phyloP scores from a whole-genome alignment of 1,139 yeast species.

The Debaryomyces robertsiae region DNA sequence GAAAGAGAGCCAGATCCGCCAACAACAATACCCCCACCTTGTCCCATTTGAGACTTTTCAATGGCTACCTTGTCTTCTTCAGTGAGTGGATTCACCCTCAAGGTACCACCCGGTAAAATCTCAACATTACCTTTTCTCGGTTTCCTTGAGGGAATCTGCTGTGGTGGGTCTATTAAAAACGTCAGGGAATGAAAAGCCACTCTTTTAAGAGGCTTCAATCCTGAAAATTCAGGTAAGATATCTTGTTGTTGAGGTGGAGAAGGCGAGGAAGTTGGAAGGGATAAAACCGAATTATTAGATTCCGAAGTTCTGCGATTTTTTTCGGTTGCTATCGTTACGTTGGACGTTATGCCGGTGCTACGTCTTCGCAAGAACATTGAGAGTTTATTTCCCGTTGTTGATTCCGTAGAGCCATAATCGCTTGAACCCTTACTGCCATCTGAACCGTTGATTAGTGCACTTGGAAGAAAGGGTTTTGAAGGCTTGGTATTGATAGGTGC shows the following conservation, averaged over 20 bases:
- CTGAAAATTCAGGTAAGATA: slow-evolving; percentile 27
- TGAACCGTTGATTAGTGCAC: slow-evolving; percentile 40
- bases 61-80: slow-evolving; percentile 56
- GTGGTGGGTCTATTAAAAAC: slow-evolving; percentile 73
- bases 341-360: slow-evolving; percentile 17
- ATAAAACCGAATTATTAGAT: slow-evolving; percentile 12
- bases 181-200: slow-evolving; percentile 76
- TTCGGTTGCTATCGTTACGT: slow-evolving; percentile 20
- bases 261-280: slow-evolving; percentile 12
- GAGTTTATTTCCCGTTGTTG: slow-evolving; percentile 21
- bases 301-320: slow-evolving; percentile 17
- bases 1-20: slow-evolving; percentile 76
- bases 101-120: slow-evolving; percentile 58
- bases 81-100: slow-evolving; percentile 60
- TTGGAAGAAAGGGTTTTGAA: slow-evolving; percentile 44
- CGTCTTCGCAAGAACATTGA: slow-evolving; percentile 33
- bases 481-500: slow-evolving; percentile 20
- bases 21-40: slow-evolving; percentile 74
- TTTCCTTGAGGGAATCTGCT: slow-evolving; percentile 63
- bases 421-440: slow-evolving; percentile 13
- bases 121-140: slow-evolving; percentile 78
- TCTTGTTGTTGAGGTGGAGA: slow-evolving; percentile 15
- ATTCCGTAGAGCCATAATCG: neutral
- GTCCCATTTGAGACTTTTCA: slow-evolving; percentile 50
- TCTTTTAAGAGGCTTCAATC: slow-evolving; percentile 53